Base-by-base conservation (phyloP, 164 flowering plant species). In the Berberis vulgaris region DNA sequence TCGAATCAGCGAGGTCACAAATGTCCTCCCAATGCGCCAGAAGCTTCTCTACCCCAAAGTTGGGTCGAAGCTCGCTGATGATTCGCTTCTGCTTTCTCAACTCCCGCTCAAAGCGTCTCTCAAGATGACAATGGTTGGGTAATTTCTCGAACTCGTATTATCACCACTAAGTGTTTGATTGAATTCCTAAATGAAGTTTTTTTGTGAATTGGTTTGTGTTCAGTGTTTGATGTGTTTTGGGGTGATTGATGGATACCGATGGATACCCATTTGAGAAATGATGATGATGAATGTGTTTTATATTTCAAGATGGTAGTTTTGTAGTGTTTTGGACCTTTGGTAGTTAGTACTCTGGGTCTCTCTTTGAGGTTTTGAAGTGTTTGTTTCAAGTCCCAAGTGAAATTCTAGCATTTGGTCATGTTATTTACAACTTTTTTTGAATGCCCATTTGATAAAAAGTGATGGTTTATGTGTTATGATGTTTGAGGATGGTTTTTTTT, bases 111-210 rank as follows among this genome's bases (percentile, higher is more conserved):
- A 88, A 69, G 58, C 99, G 41, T 83, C 96, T 40, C 68, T 91
- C 72, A 95, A 95, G 80, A 86, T 95, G 96, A 95, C 96, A 68
- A 95, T 95, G 99, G 82, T 95, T 49, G 99, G 99, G 99, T 94
- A 64, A 43, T 59, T 4, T 67, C 11, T 43, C 42, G 2, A 40
- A 11, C 4, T 57, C 9, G 12, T 43, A 3, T 43, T 11, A 5
- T 26, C 26, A 26, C 26, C 26, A 26, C 26, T 26, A 26, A 26
- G 26, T 26, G 26, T 26, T 26, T 26, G 26, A 26, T 26, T 26
- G 26, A 26, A 26, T 26, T 26, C 26, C 26, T 26, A 26, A 11
- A 6, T 6, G 52, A 49, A 6, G 6, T 49, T 49, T 6, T 6
- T 49, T 49, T 6, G 52, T 49, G 52, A 49, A 6, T 49, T 6